Evolutionary conservation across 2,329 filamentous ascomycete species (phyloP).

Genomic region (Sporothrix brunneoviolacea): DNA sequence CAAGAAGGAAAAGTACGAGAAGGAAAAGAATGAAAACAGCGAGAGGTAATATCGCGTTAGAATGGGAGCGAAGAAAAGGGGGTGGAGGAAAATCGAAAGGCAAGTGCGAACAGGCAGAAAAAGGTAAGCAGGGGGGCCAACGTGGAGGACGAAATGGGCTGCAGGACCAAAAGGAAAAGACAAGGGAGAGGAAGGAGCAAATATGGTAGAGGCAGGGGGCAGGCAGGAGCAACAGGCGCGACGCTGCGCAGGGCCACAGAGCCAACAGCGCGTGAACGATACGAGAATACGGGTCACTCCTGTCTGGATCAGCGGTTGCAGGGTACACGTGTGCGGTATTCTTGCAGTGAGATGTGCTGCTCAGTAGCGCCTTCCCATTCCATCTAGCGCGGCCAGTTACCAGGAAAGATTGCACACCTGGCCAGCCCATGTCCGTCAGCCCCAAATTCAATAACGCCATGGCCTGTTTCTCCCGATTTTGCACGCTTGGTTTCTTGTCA

Average conservation of each 20-base stretch:
- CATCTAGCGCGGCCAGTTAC: not conserved
- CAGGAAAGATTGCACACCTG: not conserved
- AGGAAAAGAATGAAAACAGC: not conserved
- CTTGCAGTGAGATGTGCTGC: not conserved
- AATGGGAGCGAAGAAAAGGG: conserved; percentile 7
- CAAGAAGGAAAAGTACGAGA: not conserved
- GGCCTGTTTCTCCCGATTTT: too few species aligned
- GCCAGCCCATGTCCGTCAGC: too few species aligned
- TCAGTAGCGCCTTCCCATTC: not conserved
- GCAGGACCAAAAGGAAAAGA: too few species aligned
- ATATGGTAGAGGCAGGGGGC: too few species aligned
- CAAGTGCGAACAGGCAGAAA: not conserved
- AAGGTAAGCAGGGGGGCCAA: not conserved
- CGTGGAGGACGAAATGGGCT: too few species aligned
- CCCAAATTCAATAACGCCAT: too few species aligned
- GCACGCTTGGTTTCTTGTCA: not conserved
- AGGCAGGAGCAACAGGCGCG: too few species aligned
- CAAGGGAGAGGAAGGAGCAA: conserved; percentile 3
- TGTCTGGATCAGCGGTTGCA: too few species aligned
- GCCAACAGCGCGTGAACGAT: too few species aligned
- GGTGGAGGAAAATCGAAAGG: not conserved
- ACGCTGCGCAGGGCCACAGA: too few species aligned
- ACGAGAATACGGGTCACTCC: too few species aligned
- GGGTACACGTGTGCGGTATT: too few species aligned
- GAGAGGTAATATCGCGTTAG: not conserved